Evolutionary conservation across 495 filamentous ascomycete species (phyloP).

Genomic region (Patellaria atrata): DNA sequence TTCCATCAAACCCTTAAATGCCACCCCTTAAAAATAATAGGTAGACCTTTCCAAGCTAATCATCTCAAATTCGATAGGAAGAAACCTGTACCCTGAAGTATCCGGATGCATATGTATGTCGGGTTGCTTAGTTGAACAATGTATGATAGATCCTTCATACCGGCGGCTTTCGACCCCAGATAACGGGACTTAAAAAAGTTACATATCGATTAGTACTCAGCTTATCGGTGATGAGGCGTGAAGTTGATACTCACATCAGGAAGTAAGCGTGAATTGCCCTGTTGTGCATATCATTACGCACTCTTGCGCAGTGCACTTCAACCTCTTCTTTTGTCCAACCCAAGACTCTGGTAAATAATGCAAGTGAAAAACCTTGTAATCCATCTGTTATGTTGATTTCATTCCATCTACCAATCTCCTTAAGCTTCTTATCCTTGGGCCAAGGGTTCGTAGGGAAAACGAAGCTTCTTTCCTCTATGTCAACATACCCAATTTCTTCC

Average conservation of each 20-base stretch:
- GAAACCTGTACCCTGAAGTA: no score
- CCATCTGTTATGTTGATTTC: conserved; percentile 20
- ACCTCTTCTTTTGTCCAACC: conserved; percentile 4
- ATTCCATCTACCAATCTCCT: conserved; percentile 24
- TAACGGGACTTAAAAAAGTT: conserved; percentile 2
- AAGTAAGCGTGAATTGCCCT: conserved; percentile 25
- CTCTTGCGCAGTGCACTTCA: conserved; percentile 2
- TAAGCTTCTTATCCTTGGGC: conserved; percentile 19
- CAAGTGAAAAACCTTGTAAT: conserved; percentile 21
- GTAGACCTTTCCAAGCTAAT: no score
- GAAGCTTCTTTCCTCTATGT: conserved; percentile 17
- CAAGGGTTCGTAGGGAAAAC: conserved; percentile 22
- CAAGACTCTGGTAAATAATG: conserved; percentile 16
- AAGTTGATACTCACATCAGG: conserved; percentile 30
- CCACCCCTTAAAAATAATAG: no score
- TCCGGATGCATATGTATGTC: no score
- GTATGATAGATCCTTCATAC: no score
- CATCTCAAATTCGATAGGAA: no score
- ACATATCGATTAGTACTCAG: no score
- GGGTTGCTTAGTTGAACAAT: no score
- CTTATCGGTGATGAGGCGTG: no score
- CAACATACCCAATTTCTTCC: conserved; percentile 20
- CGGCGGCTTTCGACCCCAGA: conserved; percentile 2
- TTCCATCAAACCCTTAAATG: no score
- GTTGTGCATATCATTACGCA: conserved; percentile 3